A percentile compares a stretch with the other conserved stretches of the same genome.
Evolutionary conservation across 345 rosid species (phyloP).

Genomic region (Syzygium aqueum): DNA sequence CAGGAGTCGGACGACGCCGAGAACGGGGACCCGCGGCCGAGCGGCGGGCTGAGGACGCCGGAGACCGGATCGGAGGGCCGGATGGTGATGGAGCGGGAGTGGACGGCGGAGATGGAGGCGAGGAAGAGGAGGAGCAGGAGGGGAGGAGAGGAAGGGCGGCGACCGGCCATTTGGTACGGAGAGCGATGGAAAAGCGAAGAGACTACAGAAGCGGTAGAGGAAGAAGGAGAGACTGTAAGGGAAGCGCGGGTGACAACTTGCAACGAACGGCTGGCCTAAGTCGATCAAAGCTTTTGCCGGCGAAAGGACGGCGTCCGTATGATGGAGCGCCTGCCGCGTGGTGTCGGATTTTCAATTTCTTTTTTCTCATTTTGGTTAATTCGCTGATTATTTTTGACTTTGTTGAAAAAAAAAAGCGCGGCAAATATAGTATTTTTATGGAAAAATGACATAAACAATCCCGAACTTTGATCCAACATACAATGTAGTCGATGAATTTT

Average conservation of each 20-base stretch:
- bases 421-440: too few relatives aligned
- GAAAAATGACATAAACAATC: too few relatives aligned
- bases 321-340: neutral
- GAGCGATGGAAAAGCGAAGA: neutral
- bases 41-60: conserved; percentile 9
- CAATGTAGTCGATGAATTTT: too few relatives aligned
- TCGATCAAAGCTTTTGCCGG: neutral
- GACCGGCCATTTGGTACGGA: neutral
- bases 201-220: neutral
- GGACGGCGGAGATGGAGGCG: conserved; percentile 9
- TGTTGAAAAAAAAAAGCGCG: neutral
- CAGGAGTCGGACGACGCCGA: conserved; percentile 13
- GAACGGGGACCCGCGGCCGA: neutral
- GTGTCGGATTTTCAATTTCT: neutral
- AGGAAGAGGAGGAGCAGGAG: neutral
- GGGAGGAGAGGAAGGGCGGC: neutral
- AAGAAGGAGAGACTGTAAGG: neutral
- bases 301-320: neutral
- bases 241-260: too few relatives aligned
- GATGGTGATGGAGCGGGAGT: conserved; percentile 11
- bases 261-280: neutral
- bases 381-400: neutral
- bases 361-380: neutral
- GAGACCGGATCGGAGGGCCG: conserved; percentile 12
- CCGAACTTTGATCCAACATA: too few relatives aligned